Evolutionary conservation across 73 alveolate species (phyloP), one percentile per base, ranked within the genome.

Genomic region (Uronychia binucleata): DNA sequence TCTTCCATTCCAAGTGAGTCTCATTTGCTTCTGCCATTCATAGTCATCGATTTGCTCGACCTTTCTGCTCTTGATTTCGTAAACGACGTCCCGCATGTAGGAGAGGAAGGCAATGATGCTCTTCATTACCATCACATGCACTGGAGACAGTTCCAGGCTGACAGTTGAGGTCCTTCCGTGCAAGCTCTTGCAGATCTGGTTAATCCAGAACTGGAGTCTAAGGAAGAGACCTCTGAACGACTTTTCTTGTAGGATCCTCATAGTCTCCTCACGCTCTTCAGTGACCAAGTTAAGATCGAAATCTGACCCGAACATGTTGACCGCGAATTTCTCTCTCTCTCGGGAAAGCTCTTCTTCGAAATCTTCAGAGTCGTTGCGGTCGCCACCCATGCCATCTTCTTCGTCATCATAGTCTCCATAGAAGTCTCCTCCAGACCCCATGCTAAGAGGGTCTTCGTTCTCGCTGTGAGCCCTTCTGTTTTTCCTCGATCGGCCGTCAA

Each of bases 1-100:
- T 74, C 81, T 77, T 0, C 93, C 95, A 57, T 89, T 89, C 97
- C 97, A 92, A 31, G 93, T 88, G 1, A 85, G 87, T 81, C 97
- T 84, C 83, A 92, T 88, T 88, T 89, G 77, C 58, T 90, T 92
- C 81, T 89, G 85, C 97, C 97, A 92, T 29, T 92, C 97, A 86
- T 90, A 92, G 59, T 92, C 95, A 0, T 88, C 94, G 1, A 58
- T 80, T 27, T 74, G 57, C 29, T 74, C 89, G n/a, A 90, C 78
- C 67, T 86, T 87, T 67, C 84, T 86, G 0, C 25, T 29, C 59
- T 75, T 79, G 13, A 92, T 79, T 28, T 84, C 90, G 34, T 28
- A 59, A 0, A 90, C 95, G 1, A 92, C 91, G 67, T 92, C 97
- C 59, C 94, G 58, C 92, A 88, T 88, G 75, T 92, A 92, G 30